Conservation (phyloP, 371 early-diverging fungal genomes). For the Saksenaea oblongispora region DNA sequence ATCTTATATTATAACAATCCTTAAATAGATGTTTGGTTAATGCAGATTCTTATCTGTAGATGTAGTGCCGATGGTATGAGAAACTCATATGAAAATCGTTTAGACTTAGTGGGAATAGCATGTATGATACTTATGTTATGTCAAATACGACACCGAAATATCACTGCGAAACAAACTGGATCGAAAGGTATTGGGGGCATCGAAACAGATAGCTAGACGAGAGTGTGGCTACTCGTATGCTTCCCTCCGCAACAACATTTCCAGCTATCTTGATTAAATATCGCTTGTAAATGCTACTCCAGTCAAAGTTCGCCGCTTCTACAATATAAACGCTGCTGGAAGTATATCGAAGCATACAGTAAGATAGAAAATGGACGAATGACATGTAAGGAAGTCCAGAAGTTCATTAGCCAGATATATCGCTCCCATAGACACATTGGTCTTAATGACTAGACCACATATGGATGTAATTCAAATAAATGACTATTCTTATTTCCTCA, state of each 20-base stretch:
- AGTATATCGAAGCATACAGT: slow-evolving; percentile 5
- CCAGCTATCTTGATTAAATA: not conserved
- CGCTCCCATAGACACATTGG: not conserved
- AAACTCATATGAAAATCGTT: no score
- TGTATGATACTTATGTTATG: no score
- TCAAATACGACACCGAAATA: no score
- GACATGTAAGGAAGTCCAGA: not conserved
- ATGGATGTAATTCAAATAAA: not conserved
- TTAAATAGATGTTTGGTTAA: no score
- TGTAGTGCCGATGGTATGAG: no score
- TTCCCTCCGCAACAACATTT: not conserved
- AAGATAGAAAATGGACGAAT: not conserved
- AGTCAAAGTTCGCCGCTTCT: not conserved
- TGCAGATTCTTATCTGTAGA: no score
- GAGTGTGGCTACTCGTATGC: not conserved
- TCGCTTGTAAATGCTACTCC: not conserved
- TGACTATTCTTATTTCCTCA: not conserved
- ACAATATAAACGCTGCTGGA: slow-evolving; percentile 9
- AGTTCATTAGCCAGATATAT: not conserved
- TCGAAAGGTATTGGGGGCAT: slow-evolving; percentile 7
- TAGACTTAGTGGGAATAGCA: no score
- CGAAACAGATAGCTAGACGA: not conserved
- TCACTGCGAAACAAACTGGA: slow-evolving; percentile 19
- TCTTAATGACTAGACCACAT: not conserved
- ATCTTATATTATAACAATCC: no score